Percentiles rank a stretch among this genome's conserved stretches.
Conservation (phyloP, 2,329 filamentous ascomycete genomes). For the Colletotrichum tabaci region DNA sequence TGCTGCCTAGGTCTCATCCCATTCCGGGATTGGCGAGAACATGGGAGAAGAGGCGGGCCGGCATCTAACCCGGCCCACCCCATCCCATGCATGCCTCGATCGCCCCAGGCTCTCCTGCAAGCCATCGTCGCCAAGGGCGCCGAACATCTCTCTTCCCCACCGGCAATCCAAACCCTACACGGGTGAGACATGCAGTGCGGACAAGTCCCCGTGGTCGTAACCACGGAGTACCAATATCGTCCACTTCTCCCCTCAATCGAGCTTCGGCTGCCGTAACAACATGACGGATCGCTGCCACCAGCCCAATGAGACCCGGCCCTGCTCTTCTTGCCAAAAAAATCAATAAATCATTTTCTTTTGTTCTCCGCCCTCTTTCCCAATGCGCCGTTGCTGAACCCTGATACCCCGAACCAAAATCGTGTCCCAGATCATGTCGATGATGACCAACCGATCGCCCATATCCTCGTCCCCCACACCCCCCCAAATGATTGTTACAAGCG, state of each 20-base stretch:
- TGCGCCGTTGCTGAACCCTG: slow-evolving; percentile 40
- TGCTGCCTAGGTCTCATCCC: slow-evolving; percentile 23
- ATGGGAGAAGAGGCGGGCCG: neutral
- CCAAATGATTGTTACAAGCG: slow-evolving; percentile 38
- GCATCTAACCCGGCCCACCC: neutral
- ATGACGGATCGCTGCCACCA: neutral
- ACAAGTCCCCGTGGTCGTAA: slow-evolving; percentile 13
- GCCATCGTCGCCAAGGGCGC: slow-evolving; percentile 9
- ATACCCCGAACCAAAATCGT: slow-evolving; percentile 27
- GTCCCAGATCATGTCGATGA: slow-evolving; percentile 35
- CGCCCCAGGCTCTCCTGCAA: slow-evolving; percentile 1
- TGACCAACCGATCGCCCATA: slow-evolving; percentile 31
- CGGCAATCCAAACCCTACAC: slow-evolving; percentile 1
- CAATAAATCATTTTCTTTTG: slow-evolving; percentile 31
- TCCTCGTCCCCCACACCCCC: neutral
- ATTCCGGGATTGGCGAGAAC: neutral
- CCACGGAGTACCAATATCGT: neutral
- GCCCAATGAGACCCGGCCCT: slow-evolving; percentile 23
- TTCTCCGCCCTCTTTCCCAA: slow-evolving; percentile 38
- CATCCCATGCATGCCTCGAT: slow-evolving; percentile 19
- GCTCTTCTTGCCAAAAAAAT: slow-evolving; percentile 35
- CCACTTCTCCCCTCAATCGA: neutral
- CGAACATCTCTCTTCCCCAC: neutral
- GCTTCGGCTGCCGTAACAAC: neutral
- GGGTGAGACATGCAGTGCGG: slow-evolving; percentile 24